Percentiles rank a stretch among this genome's conserved stretches.
These are phyloP conservation scores for Termitomyces sp. DNA, from an alignment of 768 basidiomycete species.

Conservation along the genomic window DNA sequence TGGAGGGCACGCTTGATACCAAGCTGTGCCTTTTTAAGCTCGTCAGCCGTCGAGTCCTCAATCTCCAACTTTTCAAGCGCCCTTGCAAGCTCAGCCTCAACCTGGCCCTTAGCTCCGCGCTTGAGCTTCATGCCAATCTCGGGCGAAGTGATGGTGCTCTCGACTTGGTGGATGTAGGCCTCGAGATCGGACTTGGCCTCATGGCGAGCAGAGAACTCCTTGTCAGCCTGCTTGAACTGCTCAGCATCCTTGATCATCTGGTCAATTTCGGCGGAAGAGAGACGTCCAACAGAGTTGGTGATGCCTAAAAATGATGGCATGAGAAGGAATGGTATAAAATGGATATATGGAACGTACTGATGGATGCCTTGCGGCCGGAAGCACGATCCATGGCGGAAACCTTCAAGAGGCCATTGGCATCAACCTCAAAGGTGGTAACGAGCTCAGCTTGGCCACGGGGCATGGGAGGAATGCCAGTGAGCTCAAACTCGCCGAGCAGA, in stretches of 20 bases:
- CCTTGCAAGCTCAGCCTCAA: constrained; percentile 96
- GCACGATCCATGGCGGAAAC: constrained; percentile 98
- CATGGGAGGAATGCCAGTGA: constrained; percentile 98
- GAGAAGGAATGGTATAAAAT: neutral
- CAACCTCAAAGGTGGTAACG: constrained; percentile 98
- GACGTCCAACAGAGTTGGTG: constrained; percentile 98
- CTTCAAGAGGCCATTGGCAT: constrained; percentile 98
- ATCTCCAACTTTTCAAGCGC: constrained; percentile 98
- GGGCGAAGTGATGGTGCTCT: constrained; percentile 91
- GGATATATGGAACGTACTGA: constrained; percentile 52
- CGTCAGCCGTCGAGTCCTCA: constrained; percentile 89
- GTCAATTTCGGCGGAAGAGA: constrained; percentile 96
- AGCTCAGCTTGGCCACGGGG: constrained; percentile 99
- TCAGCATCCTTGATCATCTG: constrained; percentile 99
- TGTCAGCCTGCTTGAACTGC: constrained; percentile 93
- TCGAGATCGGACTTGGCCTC: constrained; percentile 98
- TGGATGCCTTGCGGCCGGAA: constrained; percentile 98
- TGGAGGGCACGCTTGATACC: constrained; percentile 95
- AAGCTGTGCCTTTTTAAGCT: constrained; percentile 94
- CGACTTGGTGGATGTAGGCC: constrained; percentile 95
- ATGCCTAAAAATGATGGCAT: constrained; percentile 51
- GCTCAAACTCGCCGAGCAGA: constrained; percentile 98
- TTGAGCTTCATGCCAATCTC: constrained; percentile 99
- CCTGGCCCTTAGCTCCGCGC: constrained; percentile 90
- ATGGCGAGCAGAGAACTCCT: constrained; percentile 97